phyloP scores from a whole-genome alignment of 495 filamentous ascomycete genomes.

The Saxophila tyrrhenica region DNA sequence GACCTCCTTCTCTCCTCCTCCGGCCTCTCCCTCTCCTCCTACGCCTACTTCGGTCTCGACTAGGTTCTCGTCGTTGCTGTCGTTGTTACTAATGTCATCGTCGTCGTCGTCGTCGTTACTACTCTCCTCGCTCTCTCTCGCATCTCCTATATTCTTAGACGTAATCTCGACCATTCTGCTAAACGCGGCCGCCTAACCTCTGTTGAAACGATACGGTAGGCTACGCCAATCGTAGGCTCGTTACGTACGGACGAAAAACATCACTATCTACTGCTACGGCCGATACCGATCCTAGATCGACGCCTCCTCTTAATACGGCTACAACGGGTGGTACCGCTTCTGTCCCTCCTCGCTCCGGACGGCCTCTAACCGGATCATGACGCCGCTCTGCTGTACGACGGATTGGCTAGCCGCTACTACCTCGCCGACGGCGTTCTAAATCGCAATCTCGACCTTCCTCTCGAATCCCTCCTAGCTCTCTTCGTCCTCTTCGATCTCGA shows the following conservation, averaged over 20 bases:
- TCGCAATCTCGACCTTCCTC: background rate
- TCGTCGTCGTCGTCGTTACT: background rate
- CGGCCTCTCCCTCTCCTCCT: too few species aligned
- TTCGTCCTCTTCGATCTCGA: background rate
- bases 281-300: constrained; percentile 1
- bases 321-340: background rate
- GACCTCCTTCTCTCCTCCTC: background rate
- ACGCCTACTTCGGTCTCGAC: too few species aligned
- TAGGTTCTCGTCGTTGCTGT: background rate
- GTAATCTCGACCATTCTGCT: background rate
- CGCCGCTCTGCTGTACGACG: background rate
- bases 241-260: constrained; percentile 14
- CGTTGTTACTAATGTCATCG: background rate
- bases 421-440: background rate
- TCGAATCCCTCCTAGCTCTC: background rate
- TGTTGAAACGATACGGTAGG: constrained; percentile 10
- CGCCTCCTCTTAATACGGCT: background rate
- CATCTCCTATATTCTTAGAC: background rate
- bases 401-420: background rate
- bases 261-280: constrained; percentile 14
- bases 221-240: constrained; percentile 6
- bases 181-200: background rate
- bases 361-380: background rate
- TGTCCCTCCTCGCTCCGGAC: background rate
- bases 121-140: background rate